These are phyloP conservation scores for Lycium ferocissimum DNA, from an alignment of 257 asterid species.

Conservation along the genomic window DNA sequence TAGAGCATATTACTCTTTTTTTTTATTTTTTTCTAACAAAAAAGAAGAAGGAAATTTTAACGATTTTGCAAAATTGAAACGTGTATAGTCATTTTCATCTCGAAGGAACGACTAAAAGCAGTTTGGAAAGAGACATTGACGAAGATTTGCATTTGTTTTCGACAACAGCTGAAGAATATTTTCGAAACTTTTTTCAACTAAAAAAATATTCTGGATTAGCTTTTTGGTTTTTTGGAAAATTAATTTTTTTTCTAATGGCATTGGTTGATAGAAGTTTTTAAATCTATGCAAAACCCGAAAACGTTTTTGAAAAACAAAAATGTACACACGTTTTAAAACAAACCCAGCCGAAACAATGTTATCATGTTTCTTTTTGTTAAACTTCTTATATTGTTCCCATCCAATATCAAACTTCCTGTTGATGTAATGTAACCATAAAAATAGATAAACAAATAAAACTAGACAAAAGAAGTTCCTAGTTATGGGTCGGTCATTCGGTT, in stretches of 20 bases:
- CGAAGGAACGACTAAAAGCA: too few species aligned
- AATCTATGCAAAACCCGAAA: neutral
- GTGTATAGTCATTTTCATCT: neutral
- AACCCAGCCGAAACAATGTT: too few species aligned
- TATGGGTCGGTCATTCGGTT: neutral
- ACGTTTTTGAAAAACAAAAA: neutral
- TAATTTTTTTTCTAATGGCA: too few species aligned
- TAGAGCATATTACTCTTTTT: neutral
- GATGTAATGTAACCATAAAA: conserved; percentile 9
- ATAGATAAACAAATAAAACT: neutral
- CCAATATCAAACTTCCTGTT: neutral
- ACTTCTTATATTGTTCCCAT: neutral
- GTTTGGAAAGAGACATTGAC: too few species aligned
- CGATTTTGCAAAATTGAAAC: neutral
- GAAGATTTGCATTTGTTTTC: too few species aligned
- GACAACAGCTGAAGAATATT: too few species aligned
- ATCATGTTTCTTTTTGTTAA: neutral
- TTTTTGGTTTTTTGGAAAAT: too few species aligned
- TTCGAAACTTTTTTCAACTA: too few species aligned
- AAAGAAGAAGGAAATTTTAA: too few species aligned
- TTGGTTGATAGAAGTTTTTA: too few species aligned
- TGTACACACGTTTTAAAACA: neutral
- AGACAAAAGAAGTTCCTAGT: conserved; percentile 11
- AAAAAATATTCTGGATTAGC: too few species aligned
- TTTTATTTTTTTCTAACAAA: too few species aligned